Evolutionary conservation across 1,284 basidiomycete genomes (phyloP), one percentile per base, ranked within the genome.

Genomic region (Ceratobasidium sp.): DNA sequence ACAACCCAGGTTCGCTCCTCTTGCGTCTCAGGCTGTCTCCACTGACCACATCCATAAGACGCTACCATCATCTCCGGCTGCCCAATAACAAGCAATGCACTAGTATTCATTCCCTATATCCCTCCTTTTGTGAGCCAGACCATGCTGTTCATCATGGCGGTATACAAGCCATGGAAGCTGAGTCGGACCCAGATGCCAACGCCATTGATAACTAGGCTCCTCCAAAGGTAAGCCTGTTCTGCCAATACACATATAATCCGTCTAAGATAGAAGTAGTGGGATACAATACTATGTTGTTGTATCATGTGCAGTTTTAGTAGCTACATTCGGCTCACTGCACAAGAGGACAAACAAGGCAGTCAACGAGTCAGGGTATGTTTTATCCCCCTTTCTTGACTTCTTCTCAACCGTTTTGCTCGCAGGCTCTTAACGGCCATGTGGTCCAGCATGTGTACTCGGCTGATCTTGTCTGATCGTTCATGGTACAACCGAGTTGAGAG

Each of bases 111-210:
- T 38, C 38, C 38, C 38, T 67, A 67, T 44, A 2, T 67, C 6
- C 41, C 65, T 6, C 44, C 44, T 8, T 67, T 67, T 23, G n/a
- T 30, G 8, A 38, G 8, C 16, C 8, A 67, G 27, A 67, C 65
- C 2, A 30, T 50, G 7, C 44, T 67, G 7, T 67, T 67, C 33
- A 50, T 50, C 7, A 27, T 50, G n/a, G 50, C 65, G 46, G 27
- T 67, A 8, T 67, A 67, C 33, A 67, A 67, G 27, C 65, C 65
- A 5, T 67, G 14, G 65, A 67, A 67, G n/a, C 3, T 50, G 2
- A 67, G 44, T 7, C 41, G 44, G 46, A 59, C 57, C 4, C 16
- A n/a, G 8, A 50, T 67, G 18, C 8, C 5, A 3, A 67, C 65
- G 27, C 44, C 65, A 18, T 50, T 67, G 23, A 67, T 46, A 6